Evolutionary conservation across 2,329 filamentous ascomycete species (phyloP), one percentile per base, ranked within the genome.

Genomic region (Colletotrichum noveboracense): DNA sequence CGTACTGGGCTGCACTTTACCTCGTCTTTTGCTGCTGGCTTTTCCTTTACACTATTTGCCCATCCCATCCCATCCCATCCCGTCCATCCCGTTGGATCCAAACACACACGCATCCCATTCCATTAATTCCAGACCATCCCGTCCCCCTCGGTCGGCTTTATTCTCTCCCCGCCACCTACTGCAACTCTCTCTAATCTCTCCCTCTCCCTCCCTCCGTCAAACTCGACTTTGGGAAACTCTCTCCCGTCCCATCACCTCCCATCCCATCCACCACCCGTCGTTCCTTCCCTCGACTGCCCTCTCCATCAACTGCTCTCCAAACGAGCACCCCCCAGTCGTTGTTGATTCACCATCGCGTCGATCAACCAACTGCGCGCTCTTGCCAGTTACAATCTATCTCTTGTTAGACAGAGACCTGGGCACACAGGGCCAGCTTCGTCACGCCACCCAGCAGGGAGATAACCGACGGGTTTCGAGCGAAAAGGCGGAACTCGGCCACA

Each of bases 401-500:
- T 66, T 61, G 38, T 56, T 61, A 61, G 66, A 75, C 61, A 64
- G 70, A 74, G 71, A 70, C 65, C 36, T 34, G 38, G 60, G 61
- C 52, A 65, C 65, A 62, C 64, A 69, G 70, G 32, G 74, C 52
- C 56, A 48, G 67, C 64, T 68, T 66, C 73, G 64, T 76, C 58
- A 74, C 74, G 74, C 74, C 70, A 76, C 74, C 64, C 48, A 52
- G 43, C 43, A 60, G 65, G 74, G 74, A 74, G 70, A 76, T 74
- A 74, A 76, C 74, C 74, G 74, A 76, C 70, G 28, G 73, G 70
- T 76, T 76, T 65, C 58, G 70, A 76, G 70, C 74, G 58, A 74
- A 76, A 73, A 73, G 73, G 74, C 74, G 74, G 74, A 76, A 76
- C 74, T 76, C 48, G 74, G 74, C 73, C 73, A 68, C 70, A 48